Percentiles rank a stretch among this genome's conserved stretches.
These are phyloP conservation scores for Tolypocladium endophyticum DNA, from an alignment of 2,329 filamentous ascomycete species.

Conservation along the genomic window DNA sequence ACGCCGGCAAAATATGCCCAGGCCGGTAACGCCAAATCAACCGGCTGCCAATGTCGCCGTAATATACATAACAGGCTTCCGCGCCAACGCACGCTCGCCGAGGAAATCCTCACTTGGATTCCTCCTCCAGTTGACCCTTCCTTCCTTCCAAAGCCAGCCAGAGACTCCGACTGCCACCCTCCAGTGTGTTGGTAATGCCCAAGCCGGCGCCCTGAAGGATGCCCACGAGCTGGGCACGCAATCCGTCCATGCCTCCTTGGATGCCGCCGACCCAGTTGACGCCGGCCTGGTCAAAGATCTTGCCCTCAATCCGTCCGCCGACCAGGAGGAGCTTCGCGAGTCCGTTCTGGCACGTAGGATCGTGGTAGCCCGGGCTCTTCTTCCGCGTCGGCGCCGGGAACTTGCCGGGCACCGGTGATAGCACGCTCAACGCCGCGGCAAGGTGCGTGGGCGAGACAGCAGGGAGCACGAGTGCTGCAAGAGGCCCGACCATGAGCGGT, in stretches of 20 bases:
- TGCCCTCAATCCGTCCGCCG: conserved; percentile 78
- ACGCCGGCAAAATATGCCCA: not conserved
- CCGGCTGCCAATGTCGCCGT: not conserved
- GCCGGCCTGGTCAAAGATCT: conserved; percentile 68
- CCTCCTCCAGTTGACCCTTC: conserved; percentile 63
- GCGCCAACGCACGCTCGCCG: not conserved
- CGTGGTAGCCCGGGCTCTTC: conserved; percentile 72
- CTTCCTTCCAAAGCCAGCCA: conserved; percentile 84
- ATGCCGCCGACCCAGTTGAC: conserved; percentile 60
- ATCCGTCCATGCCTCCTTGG: conserved; percentile 66
- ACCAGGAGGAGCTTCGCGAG: conserved; percentile 80
- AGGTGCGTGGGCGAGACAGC: conserved; percentile 75
- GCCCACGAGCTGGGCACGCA: conserved; percentile 70
- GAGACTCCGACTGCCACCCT: conserved; percentile 68
- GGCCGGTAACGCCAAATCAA: not conserved
- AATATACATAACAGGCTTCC: not conserved
- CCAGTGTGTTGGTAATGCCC: conserved; percentile 65
- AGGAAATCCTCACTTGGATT: not conserved
- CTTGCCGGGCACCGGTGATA: conserved; percentile 58
- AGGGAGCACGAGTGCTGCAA: conserved; percentile 74
- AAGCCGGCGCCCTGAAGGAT: conserved; percentile 74
- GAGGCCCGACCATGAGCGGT: conserved; percentile 69
- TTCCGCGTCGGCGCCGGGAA: conserved; percentile 73
- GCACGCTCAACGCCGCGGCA: conserved; percentile 66
- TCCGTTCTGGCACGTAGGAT: conserved; percentile 66